phyloP scores from a whole-genome alignment of 352 stramenopile genomes.

The Pythium grandisporangium region DNA sequence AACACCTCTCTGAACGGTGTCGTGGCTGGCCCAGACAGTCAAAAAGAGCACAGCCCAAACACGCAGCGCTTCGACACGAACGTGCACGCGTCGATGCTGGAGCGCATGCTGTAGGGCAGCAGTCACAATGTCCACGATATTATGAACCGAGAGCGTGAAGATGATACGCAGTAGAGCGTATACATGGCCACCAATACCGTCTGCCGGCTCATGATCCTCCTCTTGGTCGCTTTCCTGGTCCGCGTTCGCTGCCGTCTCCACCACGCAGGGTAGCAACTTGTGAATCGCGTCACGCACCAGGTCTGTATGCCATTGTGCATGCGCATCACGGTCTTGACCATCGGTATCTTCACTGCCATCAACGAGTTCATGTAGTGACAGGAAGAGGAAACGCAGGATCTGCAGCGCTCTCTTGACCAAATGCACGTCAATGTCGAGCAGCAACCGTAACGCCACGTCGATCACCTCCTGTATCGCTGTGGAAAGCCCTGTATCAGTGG shows the following conservation, averaged over 20 bases:
- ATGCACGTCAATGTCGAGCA: constrained; percentile 59
- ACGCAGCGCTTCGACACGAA: constrained; percentile 50
- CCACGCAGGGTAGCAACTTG: constrained; percentile 30
- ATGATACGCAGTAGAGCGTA: constrained; percentile 11
- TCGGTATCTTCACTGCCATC: constrained; percentile 3
- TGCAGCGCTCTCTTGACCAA: constrained; percentile 60
- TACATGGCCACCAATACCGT: too few species aligned
- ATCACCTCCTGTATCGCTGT: constrained; percentile 18
- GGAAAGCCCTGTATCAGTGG: not conserved
- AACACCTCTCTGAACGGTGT: not conserved
- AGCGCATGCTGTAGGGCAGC: constrained; percentile 22
- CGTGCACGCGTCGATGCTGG: constrained; percentile 38
- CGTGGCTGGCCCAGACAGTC: constrained; percentile 3
- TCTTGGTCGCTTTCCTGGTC: too few species aligned
- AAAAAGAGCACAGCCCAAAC: constrained; percentile 51
- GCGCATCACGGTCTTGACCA: not conserved
- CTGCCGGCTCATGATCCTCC: too few species aligned
- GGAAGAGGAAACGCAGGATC: constrained; percentile 40
- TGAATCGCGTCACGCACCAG: too few species aligned
- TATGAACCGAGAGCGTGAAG: constrained; percentile 1
- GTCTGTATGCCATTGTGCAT: too few species aligned
- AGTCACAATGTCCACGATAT: constrained; percentile 11
- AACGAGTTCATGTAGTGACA: constrained; percentile 20
- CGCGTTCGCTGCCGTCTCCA: constrained; percentile 50
- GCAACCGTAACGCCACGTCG: constrained; percentile 31